These are phyloP conservation scores for Beta corolliflora DNA, from an alignment of 179 eudicot genomes.

Conservation along the genomic window DNA sequence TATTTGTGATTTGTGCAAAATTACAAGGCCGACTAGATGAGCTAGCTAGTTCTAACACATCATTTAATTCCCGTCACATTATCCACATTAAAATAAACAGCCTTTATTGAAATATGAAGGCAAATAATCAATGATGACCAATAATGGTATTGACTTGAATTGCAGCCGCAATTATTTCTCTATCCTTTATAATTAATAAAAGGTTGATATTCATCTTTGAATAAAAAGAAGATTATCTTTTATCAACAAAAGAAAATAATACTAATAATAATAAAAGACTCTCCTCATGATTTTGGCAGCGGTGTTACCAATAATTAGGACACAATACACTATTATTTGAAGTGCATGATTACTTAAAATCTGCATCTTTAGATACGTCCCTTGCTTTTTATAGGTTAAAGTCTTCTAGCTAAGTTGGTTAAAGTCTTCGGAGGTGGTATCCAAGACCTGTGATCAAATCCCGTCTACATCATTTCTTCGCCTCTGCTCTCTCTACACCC, in stretches of 20 bases:
- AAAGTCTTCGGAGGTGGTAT: no score
- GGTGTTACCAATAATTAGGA: conserved; percentile 15
- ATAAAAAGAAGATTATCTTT: not conserved
- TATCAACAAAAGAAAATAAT: not conserved
- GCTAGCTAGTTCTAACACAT: no score
- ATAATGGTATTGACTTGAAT: not conserved
- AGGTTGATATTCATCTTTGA: not conserved
- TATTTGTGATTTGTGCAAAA: no score
- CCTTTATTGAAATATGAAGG: not conserved
- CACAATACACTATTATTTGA: conserved; percentile 11
- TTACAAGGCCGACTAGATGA: no score
- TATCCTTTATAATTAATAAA: not conserved
- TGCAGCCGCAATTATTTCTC: not conserved
- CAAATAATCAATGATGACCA: not conserved
- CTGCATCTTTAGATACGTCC: conserved; percentile 21
- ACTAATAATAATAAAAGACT: not conserved
- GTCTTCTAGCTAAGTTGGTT: no score
- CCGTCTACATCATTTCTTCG: no score
- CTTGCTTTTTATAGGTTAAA: conserved; percentile 37
- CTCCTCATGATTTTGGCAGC: not conserved
- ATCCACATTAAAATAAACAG: not conserved
- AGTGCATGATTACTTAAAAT: conserved; percentile 4
- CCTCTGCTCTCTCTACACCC: no score
- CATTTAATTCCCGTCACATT: not conserved
- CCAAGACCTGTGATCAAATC: no score